phyloP scores from a whole-genome alignment of 192 early-diverging fungal species.

The Lobulomyces angularis region DNA sequence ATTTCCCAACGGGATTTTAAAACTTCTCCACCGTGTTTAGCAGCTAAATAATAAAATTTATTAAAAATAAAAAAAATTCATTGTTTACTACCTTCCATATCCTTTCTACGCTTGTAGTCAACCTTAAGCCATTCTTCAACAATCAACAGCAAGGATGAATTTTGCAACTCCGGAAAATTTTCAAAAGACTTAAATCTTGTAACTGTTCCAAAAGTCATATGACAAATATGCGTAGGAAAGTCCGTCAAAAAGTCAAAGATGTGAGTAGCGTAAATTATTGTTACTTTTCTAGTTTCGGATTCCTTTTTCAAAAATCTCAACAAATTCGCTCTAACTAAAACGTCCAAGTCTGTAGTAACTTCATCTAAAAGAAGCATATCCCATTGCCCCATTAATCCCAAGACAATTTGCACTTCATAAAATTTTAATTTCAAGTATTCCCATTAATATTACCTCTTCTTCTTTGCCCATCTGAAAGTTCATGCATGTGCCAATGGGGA shows the following conservation, averaged over 20 bases:
- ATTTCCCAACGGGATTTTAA: no score
- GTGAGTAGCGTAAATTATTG: constrained; percentile 71
- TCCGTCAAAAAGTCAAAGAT: constrained; percentile 67
- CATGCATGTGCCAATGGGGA: constrained; percentile 51
- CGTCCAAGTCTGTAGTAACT: constrained; percentile 71
- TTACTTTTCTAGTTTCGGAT: constrained; percentile 43
- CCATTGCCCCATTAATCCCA: constrained; percentile 60
- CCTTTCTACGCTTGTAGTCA: constrained; percentile 26
- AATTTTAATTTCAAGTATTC: no score
- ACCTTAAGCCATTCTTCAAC: constrained; percentile 55
- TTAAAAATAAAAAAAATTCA: no score
- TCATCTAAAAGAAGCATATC: constrained; percentile 60
- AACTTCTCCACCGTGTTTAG: no score
- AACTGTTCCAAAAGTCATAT: constrained; percentile 39
- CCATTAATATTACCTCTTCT: constrained; percentile 6
- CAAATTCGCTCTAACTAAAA: constrained; percentile 57
- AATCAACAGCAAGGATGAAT: constrained; percentile 39
- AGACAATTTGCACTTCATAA: constrained; percentile 58
- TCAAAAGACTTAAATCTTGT: constrained; percentile 1
- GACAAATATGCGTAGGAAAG: constrained; percentile 63
- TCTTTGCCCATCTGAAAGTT: constrained; percentile 60
- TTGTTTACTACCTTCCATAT: constrained; percentile 9
- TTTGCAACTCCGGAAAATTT: constrained; percentile 15
- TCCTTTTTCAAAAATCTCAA: constrained; percentile 53
- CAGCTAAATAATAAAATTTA: no score